Base-by-base conservation (phyloP, 345 rosid species). In the Lagerstroemia speciosa region DNA sequence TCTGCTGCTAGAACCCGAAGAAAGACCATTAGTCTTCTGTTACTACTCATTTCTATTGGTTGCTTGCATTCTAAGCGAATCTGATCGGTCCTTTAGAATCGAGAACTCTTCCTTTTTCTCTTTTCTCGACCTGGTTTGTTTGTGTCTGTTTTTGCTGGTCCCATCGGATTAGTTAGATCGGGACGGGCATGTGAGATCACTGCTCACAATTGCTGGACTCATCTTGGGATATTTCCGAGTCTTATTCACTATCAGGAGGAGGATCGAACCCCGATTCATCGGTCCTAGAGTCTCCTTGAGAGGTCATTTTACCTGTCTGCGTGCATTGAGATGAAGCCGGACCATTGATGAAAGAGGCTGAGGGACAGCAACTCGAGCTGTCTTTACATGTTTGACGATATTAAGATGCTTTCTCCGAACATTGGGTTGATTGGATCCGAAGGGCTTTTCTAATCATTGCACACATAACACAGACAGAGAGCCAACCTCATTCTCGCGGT, bases 331-430 rank as follows among this genome's bases (percentile, higher is more conserved):
- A 36, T 36, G 38, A 36, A 36, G 38, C 38, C 8, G 38, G 38
- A 36, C 8, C 8, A 36, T 36, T 2, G 38, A 36, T 36, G 38
- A 36, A 2, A 36, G 8, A 36, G 38, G 38, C 38, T 36, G 38
- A 36, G 36, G 38, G 38, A 36, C 61, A 19, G 9, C 70, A 40
- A 50, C 38, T 67, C 62, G 38, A 33, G 61, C 38, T 67, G 48
- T 61, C 50, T 62, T 67, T 31, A 50, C 29, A 22, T 57, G 61
- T 67, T 67, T 67, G 70, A 53, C 62, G 61, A 67, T 50, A 67
- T 33, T n/a, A 37, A 17, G 70, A 67, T 67, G 61, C 72, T 43
- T 37, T 69, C 6, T 32, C 34, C 26, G 27, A n/a, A 43, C 33
- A 29, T 4, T 16, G 8, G 27, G 62, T 4, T 36, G 38, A 36